A percentile compares a stretch with the other conserved stretches of the same genome.
Evolutionary conservation across 2,329 filamentous ascomycete species (phyloP).

Genomic region (Cercospora sp.): DNA sequence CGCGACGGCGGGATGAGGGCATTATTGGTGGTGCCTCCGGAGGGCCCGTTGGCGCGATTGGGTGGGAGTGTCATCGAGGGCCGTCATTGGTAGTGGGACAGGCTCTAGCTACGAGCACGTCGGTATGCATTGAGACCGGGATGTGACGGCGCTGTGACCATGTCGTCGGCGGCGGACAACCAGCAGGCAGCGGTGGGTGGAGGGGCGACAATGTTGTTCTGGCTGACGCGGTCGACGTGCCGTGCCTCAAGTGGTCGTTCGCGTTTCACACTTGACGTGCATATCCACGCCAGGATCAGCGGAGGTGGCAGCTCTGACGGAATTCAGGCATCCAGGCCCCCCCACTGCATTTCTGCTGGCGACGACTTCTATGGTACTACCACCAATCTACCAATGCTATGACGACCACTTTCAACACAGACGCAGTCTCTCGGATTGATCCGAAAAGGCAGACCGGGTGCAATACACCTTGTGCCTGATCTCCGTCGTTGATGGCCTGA

Average conservation of each 20-base stretch:
- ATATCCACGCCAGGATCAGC: not conserved
- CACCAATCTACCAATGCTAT: not conserved
- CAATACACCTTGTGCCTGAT: not conserved
- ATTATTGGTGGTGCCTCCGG: constrained; percentile 31
- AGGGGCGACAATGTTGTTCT: not conserved
- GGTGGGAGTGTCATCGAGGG: constrained; percentile 32
- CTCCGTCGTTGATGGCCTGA: not conserved
- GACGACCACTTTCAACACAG: not conserved
- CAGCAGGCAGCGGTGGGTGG: not conserved
- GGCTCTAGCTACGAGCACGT: constrained; percentile 23
- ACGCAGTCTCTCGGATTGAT: not conserved
- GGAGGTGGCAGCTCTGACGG: not conserved
- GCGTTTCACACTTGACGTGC: constrained; percentile 6
- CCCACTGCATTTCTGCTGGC: not conserved
- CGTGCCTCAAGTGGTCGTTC: not conserved
- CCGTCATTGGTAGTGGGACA: constrained; percentile 22
- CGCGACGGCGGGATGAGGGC: constrained; percentile 47
- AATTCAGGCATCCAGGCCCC: not conserved
- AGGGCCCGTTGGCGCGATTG: constrained; percentile 36
- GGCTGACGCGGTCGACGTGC: not conserved
- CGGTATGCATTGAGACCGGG: constrained; percentile 26
- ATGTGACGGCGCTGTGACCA: constrained; percentile 15
- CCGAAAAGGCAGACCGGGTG: not conserved
- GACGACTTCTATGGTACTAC: not conserved
- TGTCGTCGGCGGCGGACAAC: not conserved